Base-by-base conservation (phyloP, 768 basidiomycete species). In the Boletus sensibilis region DNA sequence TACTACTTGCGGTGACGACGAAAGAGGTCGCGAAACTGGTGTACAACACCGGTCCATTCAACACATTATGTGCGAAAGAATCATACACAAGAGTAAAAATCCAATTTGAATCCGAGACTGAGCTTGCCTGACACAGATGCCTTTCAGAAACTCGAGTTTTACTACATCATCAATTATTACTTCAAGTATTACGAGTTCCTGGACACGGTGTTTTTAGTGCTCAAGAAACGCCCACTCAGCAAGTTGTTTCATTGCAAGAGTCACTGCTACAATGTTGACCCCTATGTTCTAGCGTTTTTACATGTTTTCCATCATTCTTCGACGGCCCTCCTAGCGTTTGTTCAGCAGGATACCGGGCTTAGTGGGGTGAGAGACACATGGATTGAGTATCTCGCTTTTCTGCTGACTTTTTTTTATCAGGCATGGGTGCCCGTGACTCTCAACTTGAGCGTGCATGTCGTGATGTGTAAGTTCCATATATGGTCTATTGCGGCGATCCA, bases 221-320 rank as follows among this genome's bases (percentile, higher is more conserved):
- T 97, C 64, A 98, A 95, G 85, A 98, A 98, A 83, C 96, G 97
- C 73, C 92, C 92, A 3, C 80, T 98, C 49, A 89, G 94, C 91
- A 68, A 64, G 88, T 76, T 14, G 41, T 43, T 41, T 37, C 39
- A 6, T 37, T 27, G 14, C 18, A 31, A 39, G 23, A 2, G 20
- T 23, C 35, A 33, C 47, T 38, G 29, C 50, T 35, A 34, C 27
- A 14, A 33, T 5, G 31, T 48, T 53, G 38, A 61, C 13, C 37
- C 23, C 31, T 33, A 16, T 46, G 12, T 27, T 11, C 34, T 64
- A 94, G 94, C 92, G 61, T 98, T 98, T 77, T 79, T 98, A 57
- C 96, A 98, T 73, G 93, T 98, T 56, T 98, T 95, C 79, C 95
- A 98, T 72, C 96, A 98, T 77, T 88, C 95, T 49, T 94, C 94